These are phyloP conservation scores for Vitellaria paradoxa DNA, from an alignment of 179 eudicot genomes.

Conservation along the genomic window DNA sequence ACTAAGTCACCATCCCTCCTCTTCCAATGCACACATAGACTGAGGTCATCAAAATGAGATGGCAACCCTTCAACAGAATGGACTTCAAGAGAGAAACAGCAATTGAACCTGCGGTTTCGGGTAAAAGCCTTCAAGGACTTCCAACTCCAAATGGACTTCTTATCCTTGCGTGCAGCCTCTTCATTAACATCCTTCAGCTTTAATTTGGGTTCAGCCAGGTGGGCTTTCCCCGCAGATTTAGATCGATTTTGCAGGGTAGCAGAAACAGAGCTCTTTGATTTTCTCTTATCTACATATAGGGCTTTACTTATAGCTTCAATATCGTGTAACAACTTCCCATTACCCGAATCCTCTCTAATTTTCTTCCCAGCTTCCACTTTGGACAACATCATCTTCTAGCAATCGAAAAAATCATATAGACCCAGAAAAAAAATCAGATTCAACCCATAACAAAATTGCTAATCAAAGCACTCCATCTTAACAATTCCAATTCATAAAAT, in stretches of 20 bases:
- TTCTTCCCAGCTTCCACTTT: slow-evolving; percentile 50
- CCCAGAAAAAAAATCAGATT: not conserved
- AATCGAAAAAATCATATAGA: slow-evolving; percentile 6
- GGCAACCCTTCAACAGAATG: slow-evolving; percentile 79
- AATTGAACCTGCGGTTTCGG: slow-evolving; percentile 69
- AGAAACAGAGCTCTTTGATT: slow-evolving; percentile 44
- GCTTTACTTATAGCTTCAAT: slow-evolving; percentile 69
- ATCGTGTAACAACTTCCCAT: slow-evolving; percentile 57
- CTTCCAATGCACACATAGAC: slow-evolving; percentile 78
- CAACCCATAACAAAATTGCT: not conserved
- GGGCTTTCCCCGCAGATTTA: slow-evolving; percentile 44
- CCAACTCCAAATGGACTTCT: slow-evolving; percentile 92
- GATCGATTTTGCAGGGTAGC: slow-evolving; percentile 40
- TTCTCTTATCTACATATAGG: slow-evolving; percentile 49
- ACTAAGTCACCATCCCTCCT: slow-evolving; percentile 65
- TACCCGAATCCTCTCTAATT: slow-evolving; percentile 38
- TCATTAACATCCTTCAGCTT: slow-evolving; percentile 40
- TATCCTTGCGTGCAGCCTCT: slow-evolving; percentile 54
- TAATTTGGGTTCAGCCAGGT: slow-evolving; percentile 23
- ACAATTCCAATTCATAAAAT: not conserved
- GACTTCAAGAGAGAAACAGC: slow-evolving; percentile 80
- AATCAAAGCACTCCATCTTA: not conserved
- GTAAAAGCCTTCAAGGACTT: slow-evolving; percentile 75
- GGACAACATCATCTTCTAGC: slow-evolving; percentile 38
- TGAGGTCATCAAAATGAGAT: slow-evolving; percentile 39